These are phyloP conservation scores for Tetrahymena borealis DNA, from an alignment of 73 alveolate species.

Conservation along the genomic window DNA sequence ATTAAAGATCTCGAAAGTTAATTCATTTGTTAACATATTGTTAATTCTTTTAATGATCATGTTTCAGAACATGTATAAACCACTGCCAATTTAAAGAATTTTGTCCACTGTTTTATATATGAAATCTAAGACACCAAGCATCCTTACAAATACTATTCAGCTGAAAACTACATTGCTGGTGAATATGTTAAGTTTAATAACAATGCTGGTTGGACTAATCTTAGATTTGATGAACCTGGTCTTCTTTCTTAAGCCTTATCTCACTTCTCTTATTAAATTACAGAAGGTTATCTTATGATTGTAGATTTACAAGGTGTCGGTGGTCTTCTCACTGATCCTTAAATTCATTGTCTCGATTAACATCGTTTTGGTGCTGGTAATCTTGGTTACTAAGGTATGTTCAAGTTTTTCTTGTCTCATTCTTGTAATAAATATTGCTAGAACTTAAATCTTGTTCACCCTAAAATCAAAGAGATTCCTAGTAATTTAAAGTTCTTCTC, in stretches of 20 bases:
- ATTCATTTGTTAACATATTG: conserved; percentile 42
- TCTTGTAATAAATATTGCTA: conserved; percentile 56
- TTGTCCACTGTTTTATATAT: conserved; percentile 48
- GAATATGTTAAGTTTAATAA: conserved; percentile 47
- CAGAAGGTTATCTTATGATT: conserved; percentile 44
- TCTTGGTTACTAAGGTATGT: conserved; percentile 38
- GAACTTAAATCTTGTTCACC: conserved; percentile 47
- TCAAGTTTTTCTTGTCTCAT: conserved; percentile 54
- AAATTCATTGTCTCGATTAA: conserved; percentile 35
- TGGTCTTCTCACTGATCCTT: conserved; percentile 41
- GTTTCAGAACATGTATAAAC: conserved; percentile 13
- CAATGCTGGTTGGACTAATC: conserved; percentile 50
- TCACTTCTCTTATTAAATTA: conserved; percentile 50
- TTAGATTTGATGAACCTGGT: conserved; percentile 24
- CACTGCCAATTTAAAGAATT: conserved; percentile 1
- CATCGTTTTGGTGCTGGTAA: conserved; percentile 55
- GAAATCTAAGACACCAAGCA: conserved; percentile 4
- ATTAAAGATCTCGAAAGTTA: conserved; percentile 38
- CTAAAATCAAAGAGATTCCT: conserved; percentile 13
- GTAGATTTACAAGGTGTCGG: conserved; percentile 47
- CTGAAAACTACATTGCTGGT: conserved; percentile 47
- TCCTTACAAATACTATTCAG: conserved; percentile 24
- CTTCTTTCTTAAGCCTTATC: conserved; percentile 41
- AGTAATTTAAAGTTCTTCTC: neutral
- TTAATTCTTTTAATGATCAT: conserved; percentile 41